Conservation (phyloP, 2,329 filamentous ascomycete genomes). For the Anthostomella pinea region DNA sequence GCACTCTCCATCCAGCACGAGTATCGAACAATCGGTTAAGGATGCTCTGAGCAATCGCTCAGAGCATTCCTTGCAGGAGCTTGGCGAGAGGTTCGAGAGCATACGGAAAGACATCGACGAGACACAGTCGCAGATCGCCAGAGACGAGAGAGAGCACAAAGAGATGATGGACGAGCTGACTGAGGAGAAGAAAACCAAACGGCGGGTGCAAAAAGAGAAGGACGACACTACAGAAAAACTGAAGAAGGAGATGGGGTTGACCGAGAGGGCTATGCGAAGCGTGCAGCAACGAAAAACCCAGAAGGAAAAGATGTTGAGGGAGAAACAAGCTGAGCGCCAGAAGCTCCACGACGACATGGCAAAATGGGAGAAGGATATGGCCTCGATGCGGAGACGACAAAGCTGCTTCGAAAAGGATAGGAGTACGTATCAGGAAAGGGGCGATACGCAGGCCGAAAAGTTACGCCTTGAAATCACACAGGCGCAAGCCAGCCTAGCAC, state of each 20-base stretch:
- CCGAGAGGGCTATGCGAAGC: slow-evolving; percentile 77
- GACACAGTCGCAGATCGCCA: slow-evolving; percentile 64
- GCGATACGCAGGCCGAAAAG: slow-evolving; percentile 49
- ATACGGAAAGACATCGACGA: slow-evolving; percentile 84
- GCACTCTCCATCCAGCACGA: slow-evolving; percentile 68
- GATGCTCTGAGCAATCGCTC: slow-evolving; percentile 49
- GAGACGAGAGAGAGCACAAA: slow-evolving; percentile 69
- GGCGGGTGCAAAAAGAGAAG: slow-evolving; percentile 77
- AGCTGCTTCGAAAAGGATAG: slow-evolving; percentile 54
- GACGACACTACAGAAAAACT: slow-evolving; percentile 86
- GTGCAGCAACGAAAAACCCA: slow-evolving; percentile 76
- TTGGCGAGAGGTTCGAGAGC: slow-evolving; percentile 77
- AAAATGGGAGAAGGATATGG: slow-evolving; percentile 64
- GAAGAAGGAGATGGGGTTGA: slow-evolving; percentile 73
- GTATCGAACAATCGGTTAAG: slow-evolving; percentile 49
- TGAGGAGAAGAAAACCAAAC: slow-evolving; percentile 76
- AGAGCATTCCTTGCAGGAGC: slow-evolving; percentile 67
- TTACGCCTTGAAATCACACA: slow-evolving; percentile 55
- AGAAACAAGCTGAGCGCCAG: slow-evolving; percentile 65
- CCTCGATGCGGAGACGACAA: slow-evolving; percentile 56
- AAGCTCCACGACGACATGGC: slow-evolving; percentile 69
- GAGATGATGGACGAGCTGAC: slow-evolving; percentile 65
- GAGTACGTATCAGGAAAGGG: slow-evolving; percentile 47
- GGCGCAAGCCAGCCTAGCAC: slow-evolving; percentile 62
- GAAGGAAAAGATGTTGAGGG: slow-evolving; percentile 68